phyloP scores from a whole-genome alignment of 441 rosid species.

The Pelargonium australe region DNA sequence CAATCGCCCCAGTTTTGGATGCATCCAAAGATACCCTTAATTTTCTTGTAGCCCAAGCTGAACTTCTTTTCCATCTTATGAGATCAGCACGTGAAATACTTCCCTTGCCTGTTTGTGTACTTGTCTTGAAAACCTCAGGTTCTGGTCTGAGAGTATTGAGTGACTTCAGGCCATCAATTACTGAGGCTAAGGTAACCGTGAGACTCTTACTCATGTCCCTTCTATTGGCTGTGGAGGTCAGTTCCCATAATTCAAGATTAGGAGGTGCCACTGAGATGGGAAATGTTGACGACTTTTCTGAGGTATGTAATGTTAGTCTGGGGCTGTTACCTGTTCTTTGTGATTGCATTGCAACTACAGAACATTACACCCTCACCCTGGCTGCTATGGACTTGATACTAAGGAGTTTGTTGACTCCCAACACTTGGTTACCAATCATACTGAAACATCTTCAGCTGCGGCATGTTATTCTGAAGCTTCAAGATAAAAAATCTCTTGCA shows the following conservation, averaged over 20 bases:
- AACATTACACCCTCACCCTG: constrained; percentile 57
- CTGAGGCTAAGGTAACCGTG: constrained; percentile 38
- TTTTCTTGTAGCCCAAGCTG: constrained; percentile 59
- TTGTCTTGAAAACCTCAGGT: constrained; percentile 53
- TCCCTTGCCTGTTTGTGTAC: constrained; percentile 39
- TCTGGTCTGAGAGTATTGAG: constrained; percentile 56
- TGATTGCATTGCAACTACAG: constrained; percentile 45
- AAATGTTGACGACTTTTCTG: constrained; percentile 43
- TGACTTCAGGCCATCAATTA: constrained; percentile 40
- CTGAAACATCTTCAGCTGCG: constrained; percentile 64
- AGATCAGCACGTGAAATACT: constrained; percentile 40
- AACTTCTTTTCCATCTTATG: constrained; percentile 56
- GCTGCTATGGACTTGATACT: constrained; percentile 56
- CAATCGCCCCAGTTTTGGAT: constrained; percentile 40
- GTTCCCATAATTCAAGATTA: constrained; percentile 25
- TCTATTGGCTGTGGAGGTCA: constrained; percentile 46
- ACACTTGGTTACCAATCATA: constrained; percentile 79
- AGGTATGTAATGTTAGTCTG: constrained; percentile 60
- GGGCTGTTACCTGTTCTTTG: constrained; percentile 71
- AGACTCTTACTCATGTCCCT: constrained; percentile 60
- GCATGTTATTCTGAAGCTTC: constrained; percentile 58
- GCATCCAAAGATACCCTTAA: constrained; percentile 47
- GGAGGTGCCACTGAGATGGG: constrained; percentile 32
- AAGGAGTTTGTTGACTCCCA: constrained; percentile 52
- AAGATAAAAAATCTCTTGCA: constrained; percentile 43